phyloP scores from a whole-genome alignment of 1,284 basidiomycete species.

The Boletus calvinii region DNA sequence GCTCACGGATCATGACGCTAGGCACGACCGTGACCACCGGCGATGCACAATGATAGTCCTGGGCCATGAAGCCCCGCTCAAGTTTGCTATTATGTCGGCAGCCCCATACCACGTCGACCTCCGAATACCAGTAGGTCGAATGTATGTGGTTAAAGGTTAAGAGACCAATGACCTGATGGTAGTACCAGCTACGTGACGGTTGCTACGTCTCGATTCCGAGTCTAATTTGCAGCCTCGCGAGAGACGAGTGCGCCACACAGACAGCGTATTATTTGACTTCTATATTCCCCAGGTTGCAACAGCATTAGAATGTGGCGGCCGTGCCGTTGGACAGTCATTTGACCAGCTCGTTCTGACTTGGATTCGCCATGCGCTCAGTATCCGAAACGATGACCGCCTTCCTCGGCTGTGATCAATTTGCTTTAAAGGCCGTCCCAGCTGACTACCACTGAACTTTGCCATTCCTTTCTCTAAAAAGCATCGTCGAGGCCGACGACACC shows the following conservation, averaged over 20 bases:
- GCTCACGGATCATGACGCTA: neutral
- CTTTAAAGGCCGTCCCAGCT: neutral
- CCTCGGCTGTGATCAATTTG: neutral
- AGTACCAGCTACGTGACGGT: neutral
- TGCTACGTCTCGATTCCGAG: neutral
- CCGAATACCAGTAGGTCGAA: neutral
- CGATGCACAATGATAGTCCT: no score
- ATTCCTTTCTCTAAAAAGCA: neutral
- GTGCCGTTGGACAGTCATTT: neutral
- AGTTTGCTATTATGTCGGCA: no score
- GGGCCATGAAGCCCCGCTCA: no score
- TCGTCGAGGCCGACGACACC: neutral
- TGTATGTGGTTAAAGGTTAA: neutral
- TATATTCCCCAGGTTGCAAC: neutral
- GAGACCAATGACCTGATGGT: neutral
- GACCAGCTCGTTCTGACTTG: neutral
- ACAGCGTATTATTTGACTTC: neutral
- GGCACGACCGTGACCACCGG: no score
- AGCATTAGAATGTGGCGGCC: neutral
- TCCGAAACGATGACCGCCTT: neutral
- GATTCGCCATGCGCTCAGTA: slow-evolving; percentile 1
- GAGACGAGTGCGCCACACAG: neutral
- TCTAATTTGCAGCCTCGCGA: neutral
- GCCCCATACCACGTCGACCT: no score
- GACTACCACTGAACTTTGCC: neutral